Evolutionary conservation across 192 early-diverging fungal species (phyloP).

Genomic region (Dissophora ornata): DNA sequence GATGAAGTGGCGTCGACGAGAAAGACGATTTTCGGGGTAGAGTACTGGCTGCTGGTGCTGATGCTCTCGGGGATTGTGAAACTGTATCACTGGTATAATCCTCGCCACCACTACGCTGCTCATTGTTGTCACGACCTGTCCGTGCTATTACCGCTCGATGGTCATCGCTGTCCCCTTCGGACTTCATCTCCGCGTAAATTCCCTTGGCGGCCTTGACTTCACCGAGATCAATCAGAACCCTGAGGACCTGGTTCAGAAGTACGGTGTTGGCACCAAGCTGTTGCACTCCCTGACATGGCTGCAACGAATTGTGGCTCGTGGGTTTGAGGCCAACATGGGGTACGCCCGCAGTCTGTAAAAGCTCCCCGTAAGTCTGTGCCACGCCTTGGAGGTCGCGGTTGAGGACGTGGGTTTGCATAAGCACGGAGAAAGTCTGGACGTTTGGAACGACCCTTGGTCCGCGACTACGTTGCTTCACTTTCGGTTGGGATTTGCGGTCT

Average conservation of each 20-base stretch:
- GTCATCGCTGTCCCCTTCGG: neutral
- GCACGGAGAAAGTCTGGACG: constrained; percentile 38
- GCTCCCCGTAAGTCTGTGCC: constrained; percentile 15
- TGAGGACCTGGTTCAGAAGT: constrained; percentile 37
- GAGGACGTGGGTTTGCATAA: constrained; percentile 28
- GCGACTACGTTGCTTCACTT: neutral
- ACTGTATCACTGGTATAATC: too few species aligned
- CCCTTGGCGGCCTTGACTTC: constrained; percentile 24
- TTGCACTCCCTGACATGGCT: too few species aligned
- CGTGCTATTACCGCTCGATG: too few species aligned
- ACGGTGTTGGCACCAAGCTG: constrained; percentile 15
- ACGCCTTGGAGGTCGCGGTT: constrained; percentile 25
- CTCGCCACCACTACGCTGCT: too few species aligned
- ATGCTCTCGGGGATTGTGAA: neutral
- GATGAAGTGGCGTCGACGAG: constrained; percentile 12
- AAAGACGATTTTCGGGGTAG: neutral
- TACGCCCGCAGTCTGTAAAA: neutral
- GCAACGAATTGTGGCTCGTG: neutral
- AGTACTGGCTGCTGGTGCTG: neutral
- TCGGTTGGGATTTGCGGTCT: too few species aligned
- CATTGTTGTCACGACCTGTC: too few species aligned
- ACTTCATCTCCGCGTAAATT: constrained; percentile 16
- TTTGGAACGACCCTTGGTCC: constrained; percentile 10
- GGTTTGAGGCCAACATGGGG: neutral
- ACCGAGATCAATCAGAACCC: constrained; percentile 22